A percentile compares a stretch with the other conserved stretches of the same genome.
phyloP scores from a whole-genome alignment of 257 asterid genomes.

The Cynanchum wilfordii region DNA sequence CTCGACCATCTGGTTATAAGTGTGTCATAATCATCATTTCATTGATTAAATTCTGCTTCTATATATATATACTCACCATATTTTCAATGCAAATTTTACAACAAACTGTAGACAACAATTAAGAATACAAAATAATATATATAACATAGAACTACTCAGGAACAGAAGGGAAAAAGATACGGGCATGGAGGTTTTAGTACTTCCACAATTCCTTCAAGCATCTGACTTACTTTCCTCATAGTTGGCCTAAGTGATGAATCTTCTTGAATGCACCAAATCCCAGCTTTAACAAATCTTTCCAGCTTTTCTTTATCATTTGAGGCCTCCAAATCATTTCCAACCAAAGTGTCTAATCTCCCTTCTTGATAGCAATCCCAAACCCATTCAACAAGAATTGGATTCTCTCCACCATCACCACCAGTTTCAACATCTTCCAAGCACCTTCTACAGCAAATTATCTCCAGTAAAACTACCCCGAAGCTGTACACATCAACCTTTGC shows the following conservation, averaged over 20 bases:
- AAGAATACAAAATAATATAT: too few species aligned
- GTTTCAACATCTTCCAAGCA: conserved; percentile 6
- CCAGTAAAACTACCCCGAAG: conserved; percentile 33
- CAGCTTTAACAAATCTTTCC: conserved; percentile 21
- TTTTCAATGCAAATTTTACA: too few species aligned
- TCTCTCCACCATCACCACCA: conserved; percentile 3
- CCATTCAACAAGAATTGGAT: conserved; percentile 22
- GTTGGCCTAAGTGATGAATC: conserved; percentile 26
- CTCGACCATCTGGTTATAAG: too few species aligned
- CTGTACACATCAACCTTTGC: conserved; percentile 38
- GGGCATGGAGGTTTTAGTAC: conserved; percentile 22
- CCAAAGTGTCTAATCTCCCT: conserved; percentile 18
- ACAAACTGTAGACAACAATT: too few species aligned
- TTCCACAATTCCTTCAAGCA: conserved; percentile 36
- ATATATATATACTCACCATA: too few species aligned
- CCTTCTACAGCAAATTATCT: conserved; percentile 28
- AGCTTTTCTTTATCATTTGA: conserved; percentile 21
- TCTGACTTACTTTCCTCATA: conserved; percentile 25
- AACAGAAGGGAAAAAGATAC: neutral
- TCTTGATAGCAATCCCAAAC: conserved; percentile 33
- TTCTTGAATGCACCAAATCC: conserved; percentile 38
- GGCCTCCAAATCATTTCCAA: conserved; percentile 19
- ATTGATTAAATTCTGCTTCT: too few species aligned
- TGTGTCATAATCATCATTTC: too few species aligned
- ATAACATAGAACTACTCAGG: neutral